Evolutionary conservation across 2,329 filamentous ascomycete genomes (phyloP), one percentile per base, ranked within the genome.

Genomic region (Neofusicoccum sp.): DNA sequence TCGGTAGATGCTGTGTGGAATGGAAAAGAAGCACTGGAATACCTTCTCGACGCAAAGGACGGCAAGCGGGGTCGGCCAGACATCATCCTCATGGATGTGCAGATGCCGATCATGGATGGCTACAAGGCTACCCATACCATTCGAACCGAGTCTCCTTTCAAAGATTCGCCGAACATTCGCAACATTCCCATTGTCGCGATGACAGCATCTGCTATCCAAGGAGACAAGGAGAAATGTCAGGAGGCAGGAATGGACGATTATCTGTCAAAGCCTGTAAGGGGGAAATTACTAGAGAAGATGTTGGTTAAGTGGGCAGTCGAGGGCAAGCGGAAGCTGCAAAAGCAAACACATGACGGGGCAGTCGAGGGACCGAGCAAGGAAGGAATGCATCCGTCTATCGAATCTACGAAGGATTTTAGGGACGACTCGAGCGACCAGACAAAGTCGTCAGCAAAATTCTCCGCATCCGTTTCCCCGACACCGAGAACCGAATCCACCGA

Each of bases 181-280:
- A 79, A 86, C 44, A 86, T 90, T 4, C 89, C 89, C 0, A 90
- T 92, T 54, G 86, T 92, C 38, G 89, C 89, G n/a, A 90, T 92
- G 87, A 92, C 89, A 0, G 89, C 89, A 4, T 89, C 86, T 3
- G 89, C 89, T 0, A 91, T 91, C 41, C 87, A 90, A 69, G 89
- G 89, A 4, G 89, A 92, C 67, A 80, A 83, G 51, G 89, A 91
- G 70, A 91, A 90, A 69, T 91, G 89, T 69, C 83, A 84, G 62
- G 82, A 81, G 63, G 87, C 88, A 7, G 89, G 89, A 33, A 91
- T 91, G 89, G 88, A 91, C 65, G 88, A 90, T 68, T 89, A 90
- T 67, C 77, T 90, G 8, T 79, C 86, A n/a, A 90, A 90, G 68
- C 89, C 89, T 1, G 89, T 91, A 41, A 88, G 87, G 66, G 84